Conservation (phyloP, 257 asterid genomes). For the Catharanthus roseus region DNA sequence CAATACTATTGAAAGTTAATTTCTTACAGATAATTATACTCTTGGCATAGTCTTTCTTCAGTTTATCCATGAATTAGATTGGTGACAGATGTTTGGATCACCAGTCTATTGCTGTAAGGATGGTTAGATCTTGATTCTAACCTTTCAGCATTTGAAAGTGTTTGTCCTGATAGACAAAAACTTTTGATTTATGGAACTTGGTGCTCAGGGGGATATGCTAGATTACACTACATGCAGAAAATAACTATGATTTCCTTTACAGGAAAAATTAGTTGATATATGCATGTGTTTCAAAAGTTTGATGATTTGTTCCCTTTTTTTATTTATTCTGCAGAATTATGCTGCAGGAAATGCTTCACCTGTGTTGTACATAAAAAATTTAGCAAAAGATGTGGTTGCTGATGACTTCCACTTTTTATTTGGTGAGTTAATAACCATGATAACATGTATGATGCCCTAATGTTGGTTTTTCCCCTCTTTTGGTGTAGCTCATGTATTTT, state of each 20-base stretch:
- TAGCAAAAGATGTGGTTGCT: conserved; percentile 78
- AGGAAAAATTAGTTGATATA: not conserved
- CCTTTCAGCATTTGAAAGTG: not conserved
- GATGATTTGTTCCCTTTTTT: not conserved
- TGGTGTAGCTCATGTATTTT: not conserved
- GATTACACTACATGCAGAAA: not conserved
- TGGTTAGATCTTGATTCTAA: not conserved
- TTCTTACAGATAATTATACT: not conserved
- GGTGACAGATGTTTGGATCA: too few species aligned
- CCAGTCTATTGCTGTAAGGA: too few species aligned
- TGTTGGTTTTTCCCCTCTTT: not conserved
- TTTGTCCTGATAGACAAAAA: not conserved
- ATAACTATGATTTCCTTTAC: not conserved
- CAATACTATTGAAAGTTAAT: not conserved
- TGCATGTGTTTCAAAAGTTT: not conserved
- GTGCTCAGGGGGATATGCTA: not conserved
- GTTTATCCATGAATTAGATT: conserved; percentile 1
- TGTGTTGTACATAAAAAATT: conserved; percentile 74
- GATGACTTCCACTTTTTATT: conserved; percentile 78
- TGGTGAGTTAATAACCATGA: conserved; percentile 46
- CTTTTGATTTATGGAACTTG: not conserved
- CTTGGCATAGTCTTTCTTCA: not conserved
- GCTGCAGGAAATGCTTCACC: conserved; percentile 77
- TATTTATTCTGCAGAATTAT: conserved; percentile 57
- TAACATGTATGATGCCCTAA: not conserved